Percentiles rank a stretch among this genome's conserved stretches.
These are phyloP conservation scores for Forsythia viridissima DNA, from an alignment of 257 asterid genomes.

Conservation along the genomic window DNA sequence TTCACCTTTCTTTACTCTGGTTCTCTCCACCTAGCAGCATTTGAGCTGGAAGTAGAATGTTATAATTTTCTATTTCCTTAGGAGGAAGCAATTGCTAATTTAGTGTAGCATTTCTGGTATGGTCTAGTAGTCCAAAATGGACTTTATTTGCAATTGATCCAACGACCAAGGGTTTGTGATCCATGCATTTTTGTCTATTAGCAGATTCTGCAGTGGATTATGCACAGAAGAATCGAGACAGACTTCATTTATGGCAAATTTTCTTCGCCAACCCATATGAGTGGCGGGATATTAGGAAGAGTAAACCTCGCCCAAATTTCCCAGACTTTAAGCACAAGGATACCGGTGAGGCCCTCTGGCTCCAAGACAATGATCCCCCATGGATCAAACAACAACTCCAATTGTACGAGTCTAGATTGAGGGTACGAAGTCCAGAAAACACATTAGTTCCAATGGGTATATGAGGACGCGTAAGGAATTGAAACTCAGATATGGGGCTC, in stretches of 20 bases:
- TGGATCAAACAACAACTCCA: constrained; percentile 74
- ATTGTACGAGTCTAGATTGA: constrained; percentile 50
- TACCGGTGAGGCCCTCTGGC: constrained; percentile 84
- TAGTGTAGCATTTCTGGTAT: neutral
- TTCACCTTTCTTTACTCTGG: neutral
- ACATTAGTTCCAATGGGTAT: constrained; percentile 35
- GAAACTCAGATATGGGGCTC: constrained; percentile 16
- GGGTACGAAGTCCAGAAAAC: constrained; percentile 25
- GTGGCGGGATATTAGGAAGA: constrained; percentile 70
- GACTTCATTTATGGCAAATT: constrained; percentile 76
- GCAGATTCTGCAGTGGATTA: constrained; percentile 48
- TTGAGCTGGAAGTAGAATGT: neutral
- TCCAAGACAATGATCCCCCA: constrained; percentile 61
- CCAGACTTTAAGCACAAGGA: constrained; percentile 83
- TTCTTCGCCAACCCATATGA: constrained; percentile 73
- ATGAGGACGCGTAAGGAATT: constrained; percentile 28
- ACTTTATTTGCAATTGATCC: neutral
- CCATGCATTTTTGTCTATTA: constrained; percentile 9
- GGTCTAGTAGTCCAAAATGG: neutral
- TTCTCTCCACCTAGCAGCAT: constrained; percentile 7
- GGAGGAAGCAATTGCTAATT: neutral
- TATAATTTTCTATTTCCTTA: neutral
- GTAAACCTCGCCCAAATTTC: constrained; percentile 36
- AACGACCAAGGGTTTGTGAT: neutral
- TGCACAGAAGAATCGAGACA: constrained; percentile 39